These are phyloP conservation scores for Geopyxis carbonaria DNA, from an alignment of 495 filamentous ascomycete genomes.

Conservation along the genomic window DNA sequence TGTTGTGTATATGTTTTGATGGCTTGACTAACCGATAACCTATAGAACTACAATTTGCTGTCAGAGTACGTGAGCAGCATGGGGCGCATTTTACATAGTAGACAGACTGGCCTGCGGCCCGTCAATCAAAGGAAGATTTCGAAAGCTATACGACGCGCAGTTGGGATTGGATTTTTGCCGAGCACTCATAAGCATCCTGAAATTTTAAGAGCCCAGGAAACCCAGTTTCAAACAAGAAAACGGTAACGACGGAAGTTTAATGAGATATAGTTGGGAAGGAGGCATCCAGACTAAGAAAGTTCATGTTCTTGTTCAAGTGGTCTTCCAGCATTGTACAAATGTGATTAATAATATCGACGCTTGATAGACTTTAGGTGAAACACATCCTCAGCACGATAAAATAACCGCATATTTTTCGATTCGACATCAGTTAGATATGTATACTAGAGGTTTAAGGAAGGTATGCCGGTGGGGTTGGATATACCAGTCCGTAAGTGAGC, in stretches of 20 bases:
- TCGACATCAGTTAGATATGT: too few relatives aligned
- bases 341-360: not conserved
- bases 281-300: not conserved
- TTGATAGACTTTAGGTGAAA: not conserved
- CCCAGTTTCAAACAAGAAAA: too few relatives aligned
- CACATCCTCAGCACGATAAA: too few relatives aligned
- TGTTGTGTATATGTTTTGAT: too few relatives aligned
- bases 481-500: slow-evolving; percentile 19
- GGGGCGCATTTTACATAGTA: slow-evolving; percentile 64
- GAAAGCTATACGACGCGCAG: slow-evolving; percentile 72
- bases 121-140: slow-evolving; percentile 86
- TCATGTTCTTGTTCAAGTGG: not conserved
- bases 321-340: not conserved
- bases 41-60: slow-evolving; percentile 82
- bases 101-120: slow-evolving; percentile 59
- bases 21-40: not conserved
- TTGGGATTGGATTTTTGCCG: slow-evolving; percentile 83
- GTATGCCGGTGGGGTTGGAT: not conserved
- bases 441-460: not conserved
- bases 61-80: slow-evolving; percentile 70
- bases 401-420: too few relatives aligned
- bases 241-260: too few relatives aligned
- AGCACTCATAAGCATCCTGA: slow-evolving; percentile 89
- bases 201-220: slow-evolving; percentile 34
- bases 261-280: slow-evolving; percentile 1